Evolutionary conservation across 371 early-diverging fungal species (phyloP), one percentile per base, ranked within the genome.

Genomic region (Coemansia sp.): DNA sequence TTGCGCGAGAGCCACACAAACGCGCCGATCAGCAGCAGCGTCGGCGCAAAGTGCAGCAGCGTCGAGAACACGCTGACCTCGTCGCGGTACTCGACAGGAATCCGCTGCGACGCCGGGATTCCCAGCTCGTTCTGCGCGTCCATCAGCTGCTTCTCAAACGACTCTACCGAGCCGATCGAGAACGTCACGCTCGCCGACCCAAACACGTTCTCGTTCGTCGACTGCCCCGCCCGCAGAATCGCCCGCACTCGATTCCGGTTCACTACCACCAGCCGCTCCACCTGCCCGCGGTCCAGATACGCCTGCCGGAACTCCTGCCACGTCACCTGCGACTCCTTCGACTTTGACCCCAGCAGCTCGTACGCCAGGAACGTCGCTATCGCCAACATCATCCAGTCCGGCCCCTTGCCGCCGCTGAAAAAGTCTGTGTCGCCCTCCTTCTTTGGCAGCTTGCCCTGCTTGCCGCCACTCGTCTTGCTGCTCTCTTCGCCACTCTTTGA

Each of bases 101-200:
- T 87, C 35, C 93, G 88, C 65, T 97, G 90, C 35, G 83, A 81
- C 9, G 91, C 79, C 16, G 98, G 95, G 49, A 98, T 93, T 13
- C 88, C 88, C 43, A 98, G 86, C 70, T 95, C 94, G 38, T 80
- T 79, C 73, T 98, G 98, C 14, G 96, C 96, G 16, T 87, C 83
- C n/a, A 92, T 92, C 59, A 98, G 65, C 61, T 88, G 88, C 48
- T 87, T 86, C 79, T 98, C 99, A 82, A 98, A 98, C 26, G 90
- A 85, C 56, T 96, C 98, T 0, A 95, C 89, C n/a, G 92, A 92
- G 34, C 96, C 98, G 50, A 98, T 96, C 45, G 93, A 88, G 78
- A 98, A 98, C 11, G 62, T 52, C 35, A 71, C 55, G 62, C 61
- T 47, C 38, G 65, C 26, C 36, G 39, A 35, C 10, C 16, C 26